Percentiles rank a stretch among this genome's conserved stretches.
phyloP scores from a whole-genome alignment of 2,329 filamentous ascomycete species.

The Alternaria sp. region DNA sequence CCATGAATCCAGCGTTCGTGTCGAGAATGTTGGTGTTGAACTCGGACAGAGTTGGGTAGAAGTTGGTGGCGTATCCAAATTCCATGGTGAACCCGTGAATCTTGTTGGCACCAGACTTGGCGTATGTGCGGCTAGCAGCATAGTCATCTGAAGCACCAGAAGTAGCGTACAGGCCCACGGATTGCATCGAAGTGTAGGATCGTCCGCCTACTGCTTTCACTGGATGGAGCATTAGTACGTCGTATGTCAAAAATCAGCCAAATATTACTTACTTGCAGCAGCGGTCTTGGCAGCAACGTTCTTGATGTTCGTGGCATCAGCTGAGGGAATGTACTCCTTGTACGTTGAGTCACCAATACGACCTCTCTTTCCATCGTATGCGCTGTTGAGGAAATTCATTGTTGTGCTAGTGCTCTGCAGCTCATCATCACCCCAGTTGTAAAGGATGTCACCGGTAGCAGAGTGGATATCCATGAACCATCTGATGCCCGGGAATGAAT shows the following conservation, averaged over 20 bases:
- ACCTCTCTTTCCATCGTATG: slow-evolving; percentile 63
- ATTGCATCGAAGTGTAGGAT: slow-evolving; percentile 42
- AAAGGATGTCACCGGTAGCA: slow-evolving; percentile 62
- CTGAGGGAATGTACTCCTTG: slow-evolving; percentile 53
- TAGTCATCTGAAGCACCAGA: slow-evolving; percentile 53
- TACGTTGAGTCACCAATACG: slow-evolving; percentile 63
- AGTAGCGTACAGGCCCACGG: slow-evolving; percentile 51
- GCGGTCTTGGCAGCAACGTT: slow-evolving; percentile 45
- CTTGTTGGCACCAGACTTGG: slow-evolving; percentile 48
- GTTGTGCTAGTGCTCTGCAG: slow-evolving; percentile 57
- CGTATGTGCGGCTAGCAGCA: slow-evolving; percentile 50
- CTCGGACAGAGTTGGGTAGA: slow-evolving; percentile 52
- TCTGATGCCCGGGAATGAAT: slow-evolving; percentile 59
- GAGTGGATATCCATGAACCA: slow-evolving; percentile 70
- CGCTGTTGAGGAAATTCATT: slow-evolving; percentile 64
- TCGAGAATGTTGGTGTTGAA: slow-evolving; percentile 54
- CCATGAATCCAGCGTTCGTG: slow-evolving; percentile 54
- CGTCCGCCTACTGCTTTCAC: slow-evolving; percentile 51
- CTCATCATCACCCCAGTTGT: slow-evolving; percentile 67
- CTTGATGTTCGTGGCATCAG: slow-evolving; percentile 47
- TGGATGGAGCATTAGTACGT: slow-evolving; percentile 11
- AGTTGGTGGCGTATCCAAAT: slow-evolving; percentile 50
- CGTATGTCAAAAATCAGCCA: not conserved
- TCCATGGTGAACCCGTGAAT: slow-evolving; percentile 46
- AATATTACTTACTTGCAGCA: slow-evolving; percentile 28